Conservation (phyloP, 2,329 filamentous ascomycete genomes). For the Calonectria multiphialidica region DNA sequence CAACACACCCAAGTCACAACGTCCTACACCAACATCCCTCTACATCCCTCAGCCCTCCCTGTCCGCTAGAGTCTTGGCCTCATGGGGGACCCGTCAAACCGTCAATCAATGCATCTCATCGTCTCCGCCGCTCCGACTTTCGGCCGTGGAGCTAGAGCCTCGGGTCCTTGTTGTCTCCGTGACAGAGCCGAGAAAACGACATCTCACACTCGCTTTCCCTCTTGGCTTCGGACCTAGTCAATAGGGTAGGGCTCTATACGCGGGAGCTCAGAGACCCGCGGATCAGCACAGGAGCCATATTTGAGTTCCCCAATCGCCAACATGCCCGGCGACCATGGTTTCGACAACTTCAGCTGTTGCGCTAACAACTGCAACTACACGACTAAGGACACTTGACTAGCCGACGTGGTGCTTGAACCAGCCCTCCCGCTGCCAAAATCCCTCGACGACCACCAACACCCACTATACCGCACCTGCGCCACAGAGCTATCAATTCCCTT, state of each 20-base stretch:
- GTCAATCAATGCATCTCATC: background rate
- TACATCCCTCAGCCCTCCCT: background rate
- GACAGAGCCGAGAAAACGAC: slow-evolving; percentile 14
- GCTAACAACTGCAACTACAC: background rate
- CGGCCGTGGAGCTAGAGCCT: background rate
- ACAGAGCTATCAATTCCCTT: background rate
- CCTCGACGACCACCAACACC: background rate
- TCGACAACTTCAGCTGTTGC: slow-evolving; percentile 6
- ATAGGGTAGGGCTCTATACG: slow-evolving; percentile 3
- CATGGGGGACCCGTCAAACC: background rate
- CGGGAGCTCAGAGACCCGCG: background rate
- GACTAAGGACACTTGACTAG: background rate
- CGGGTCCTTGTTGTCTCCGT: background rate
- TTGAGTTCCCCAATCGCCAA: slow-evolving; percentile 7
- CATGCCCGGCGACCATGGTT: background rate
- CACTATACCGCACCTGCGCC: background rate
- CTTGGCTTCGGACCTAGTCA: background rate
- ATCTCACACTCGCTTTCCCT: background rate
- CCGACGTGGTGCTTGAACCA: background rate
- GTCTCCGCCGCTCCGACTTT: background rate
- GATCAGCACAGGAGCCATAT: background rate
- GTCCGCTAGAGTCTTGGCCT: background rate
- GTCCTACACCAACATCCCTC: background rate
- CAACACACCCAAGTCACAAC: background rate
- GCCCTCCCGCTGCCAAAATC: background rate